These are phyloP conservation scores for Neurospora cerealis DNA, from an alignment of 495 filamentous ascomycete genomes.

Conservation along the genomic window DNA sequence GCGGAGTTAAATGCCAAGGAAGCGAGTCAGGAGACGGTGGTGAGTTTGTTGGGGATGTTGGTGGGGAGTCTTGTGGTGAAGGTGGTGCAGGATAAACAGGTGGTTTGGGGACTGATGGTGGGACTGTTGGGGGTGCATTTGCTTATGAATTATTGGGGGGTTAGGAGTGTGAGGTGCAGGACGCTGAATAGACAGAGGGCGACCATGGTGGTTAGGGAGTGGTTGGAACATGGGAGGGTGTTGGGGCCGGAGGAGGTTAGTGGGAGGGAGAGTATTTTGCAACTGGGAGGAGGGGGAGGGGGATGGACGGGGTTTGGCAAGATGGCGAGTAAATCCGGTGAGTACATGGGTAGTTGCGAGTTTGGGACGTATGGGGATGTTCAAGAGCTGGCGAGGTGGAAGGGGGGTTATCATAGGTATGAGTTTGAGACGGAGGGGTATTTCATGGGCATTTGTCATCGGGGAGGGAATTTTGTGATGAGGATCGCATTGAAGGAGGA, in stretches of 20 bases:
- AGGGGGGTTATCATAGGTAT: conserved; percentile 34
- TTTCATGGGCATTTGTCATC: conserved; percentile 44
- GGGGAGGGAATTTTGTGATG: conserved; percentile 31
- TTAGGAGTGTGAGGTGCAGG: conserved; percentile 71
- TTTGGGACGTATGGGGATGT: conserved; percentile 33
- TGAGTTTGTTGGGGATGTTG: conserved; percentile 84
- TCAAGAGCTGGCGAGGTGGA: conserved; percentile 10
- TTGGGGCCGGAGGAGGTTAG: conserved; percentile 57
- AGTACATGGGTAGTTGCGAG: conserved; percentile 33
- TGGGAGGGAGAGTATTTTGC: conserved; percentile 61
- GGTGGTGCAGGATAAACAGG: conserved; percentile 53
- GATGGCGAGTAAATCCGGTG: conserved; percentile 35
- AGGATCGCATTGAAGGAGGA: conserved; percentile 55
- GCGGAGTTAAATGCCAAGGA: conserved; percentile 95
- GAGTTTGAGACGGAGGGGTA: conserved; percentile 44
- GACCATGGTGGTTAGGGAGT: conserved; percentile 62
- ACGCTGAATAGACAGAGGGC: conserved; percentile 84
- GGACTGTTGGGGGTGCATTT: conserved; percentile 66
- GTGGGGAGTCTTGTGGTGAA: conserved; percentile 75
- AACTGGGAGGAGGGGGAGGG: background rate
- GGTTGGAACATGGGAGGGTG: conserved; percentile 40
- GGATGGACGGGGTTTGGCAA: background rate
- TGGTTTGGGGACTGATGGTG: conserved; percentile 69
- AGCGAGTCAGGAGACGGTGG: conserved; percentile 90
- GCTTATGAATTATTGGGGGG: conserved; percentile 73